A percentile compares a stretch with the other conserved stretches of the same genome.
These are phyloP conservation scores for Lenwebbia sp. DNA, from an alignment of 345 rosid species.

Conservation along the genomic window DNA sequence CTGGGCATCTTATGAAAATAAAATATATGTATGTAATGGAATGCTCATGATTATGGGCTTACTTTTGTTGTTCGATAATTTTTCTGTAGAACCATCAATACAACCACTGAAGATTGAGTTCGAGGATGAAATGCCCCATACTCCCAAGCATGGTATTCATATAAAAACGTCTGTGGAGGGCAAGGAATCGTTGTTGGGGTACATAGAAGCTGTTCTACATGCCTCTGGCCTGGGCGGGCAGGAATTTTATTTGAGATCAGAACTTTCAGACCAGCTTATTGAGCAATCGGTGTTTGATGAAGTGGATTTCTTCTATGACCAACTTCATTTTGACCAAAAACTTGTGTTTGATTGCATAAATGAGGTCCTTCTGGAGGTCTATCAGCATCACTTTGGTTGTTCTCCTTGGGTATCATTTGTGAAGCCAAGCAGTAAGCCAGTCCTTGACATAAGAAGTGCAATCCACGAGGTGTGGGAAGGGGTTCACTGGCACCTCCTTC, in stretches of 20 bases:
- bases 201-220: constrained; percentile 44
- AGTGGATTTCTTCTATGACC: constrained; percentile 42
- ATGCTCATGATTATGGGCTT: neutral
- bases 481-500: constrained; percentile 63
- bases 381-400: constrained; percentile 34
- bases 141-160: constrained; percentile 14
- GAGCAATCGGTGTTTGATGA: constrained; percentile 51
- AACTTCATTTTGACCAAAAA: constrained; percentile 36
- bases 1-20: neutral
- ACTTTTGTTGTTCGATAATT: neutral
- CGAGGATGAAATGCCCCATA: constrained; percentile 30
- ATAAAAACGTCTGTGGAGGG: constrained; percentile 30
- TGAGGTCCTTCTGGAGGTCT: constrained; percentile 71
- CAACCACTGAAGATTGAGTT: constrained; percentile 67
- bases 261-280: constrained; percentile 56
- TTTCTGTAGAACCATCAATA: constrained; percentile 38
- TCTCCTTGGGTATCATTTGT: constrained; percentile 48
- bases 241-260: constrained; percentile 52
- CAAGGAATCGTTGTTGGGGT: constrained; percentile 32
- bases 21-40: neutral
- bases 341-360: constrained; percentile 71
- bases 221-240: constrained; percentile 58
- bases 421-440: constrained; percentile 32
- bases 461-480: constrained; percentile 56
- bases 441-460: constrained; percentile 33